Evolutionary conservation across 345 rosid species (phyloP).

Genomic region (Aegle marmelos): DNA sequence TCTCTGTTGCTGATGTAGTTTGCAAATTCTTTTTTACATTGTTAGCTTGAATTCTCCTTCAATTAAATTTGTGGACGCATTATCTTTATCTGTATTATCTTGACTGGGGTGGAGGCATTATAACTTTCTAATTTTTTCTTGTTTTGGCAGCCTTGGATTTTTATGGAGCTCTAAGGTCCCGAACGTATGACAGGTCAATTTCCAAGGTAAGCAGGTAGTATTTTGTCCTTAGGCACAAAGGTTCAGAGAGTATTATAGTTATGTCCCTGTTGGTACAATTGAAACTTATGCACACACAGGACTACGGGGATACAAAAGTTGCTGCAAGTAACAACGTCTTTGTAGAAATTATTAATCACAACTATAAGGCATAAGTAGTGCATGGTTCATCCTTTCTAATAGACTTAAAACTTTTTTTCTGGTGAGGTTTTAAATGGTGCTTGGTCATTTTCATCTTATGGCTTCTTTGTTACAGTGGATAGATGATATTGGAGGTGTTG

Average conservation of each 20-base stretch:
- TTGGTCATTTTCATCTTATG: not conserved
- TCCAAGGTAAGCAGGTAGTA: constrained; percentile 46
- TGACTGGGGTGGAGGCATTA: not conserved
- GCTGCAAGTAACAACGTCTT: not conserved
- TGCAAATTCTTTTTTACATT: not conserved
- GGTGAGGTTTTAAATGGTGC: not conserved
- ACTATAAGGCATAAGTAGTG: not conserved
- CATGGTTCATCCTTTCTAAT: not conserved
- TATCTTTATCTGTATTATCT: not conserved
- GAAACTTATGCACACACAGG: not conserved
- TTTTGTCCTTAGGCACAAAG: not conserved
- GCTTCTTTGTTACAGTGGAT: constrained; percentile 56
- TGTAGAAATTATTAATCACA: no score
- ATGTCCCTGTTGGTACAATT: not conserved
- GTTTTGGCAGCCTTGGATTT: constrained; percentile 75
- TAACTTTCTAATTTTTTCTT: constrained; percentile 9
- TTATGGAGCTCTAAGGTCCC: constrained; percentile 90
- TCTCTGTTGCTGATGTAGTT: not conserved
- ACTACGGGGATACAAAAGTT: not conserved
- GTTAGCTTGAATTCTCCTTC: not conserved
- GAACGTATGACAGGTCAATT: constrained; percentile 85
- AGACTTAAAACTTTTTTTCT: not conserved
- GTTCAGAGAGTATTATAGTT: not conserved
- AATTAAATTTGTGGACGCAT: not conserved
- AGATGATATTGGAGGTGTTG: constrained; percentile 78